Evolutionary conservation across 805 yeast genomes (phyloP).

Genomic region (Candida caryicola): DNA sequence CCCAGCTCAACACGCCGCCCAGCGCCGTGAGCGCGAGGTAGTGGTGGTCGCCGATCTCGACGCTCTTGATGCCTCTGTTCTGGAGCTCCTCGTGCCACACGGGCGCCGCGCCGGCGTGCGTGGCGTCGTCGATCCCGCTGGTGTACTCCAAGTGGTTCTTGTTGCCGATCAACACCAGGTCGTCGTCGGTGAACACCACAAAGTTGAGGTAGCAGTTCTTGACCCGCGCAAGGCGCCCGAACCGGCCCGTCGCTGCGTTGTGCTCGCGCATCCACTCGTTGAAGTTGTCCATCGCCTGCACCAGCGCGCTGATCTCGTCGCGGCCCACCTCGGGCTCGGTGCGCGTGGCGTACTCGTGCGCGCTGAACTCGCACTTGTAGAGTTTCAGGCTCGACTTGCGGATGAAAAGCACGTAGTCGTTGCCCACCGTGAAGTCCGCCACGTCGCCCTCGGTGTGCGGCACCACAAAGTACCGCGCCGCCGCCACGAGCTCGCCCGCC

Average conservation of each 20-base stretch:
- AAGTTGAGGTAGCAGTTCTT: slow-evolving; percentile 54
- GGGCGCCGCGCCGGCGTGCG: slow-evolving; percentile 22
- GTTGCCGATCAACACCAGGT: slow-evolving; percentile 43
- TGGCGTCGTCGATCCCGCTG: slow-evolving; percentile 9
- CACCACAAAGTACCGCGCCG: slow-evolving; percentile 41
- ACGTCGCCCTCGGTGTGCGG: slow-evolving; percentile 41
- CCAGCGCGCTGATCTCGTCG: slow-evolving; percentile 9
- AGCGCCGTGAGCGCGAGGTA: slow-evolving; percentile 54
- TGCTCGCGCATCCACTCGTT: slow-evolving; percentile 26
- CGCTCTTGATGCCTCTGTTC: slow-evolving; percentile 46
- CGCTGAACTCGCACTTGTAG: slow-evolving; percentile 32
- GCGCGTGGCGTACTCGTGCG: slow-evolving; percentile 12
- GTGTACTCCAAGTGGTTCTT: slow-evolving; percentile 12
- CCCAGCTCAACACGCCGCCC: slow-evolving; percentile 67
- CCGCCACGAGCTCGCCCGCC: slow-evolving; percentile 11
- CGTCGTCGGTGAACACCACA: slow-evolving; percentile 54
- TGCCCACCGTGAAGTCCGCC: slow-evolving; percentile 55
- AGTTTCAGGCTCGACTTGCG: slow-evolving; percentile 39
- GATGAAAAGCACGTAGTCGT: slow-evolving; percentile 50
- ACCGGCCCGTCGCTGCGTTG: slow-evolving; percentile 13
- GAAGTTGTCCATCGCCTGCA: slow-evolving; percentile 24
- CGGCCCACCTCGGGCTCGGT: neutral
- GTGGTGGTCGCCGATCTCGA: slow-evolving; percentile 74
- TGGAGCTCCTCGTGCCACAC: slow-evolving; percentile 41
- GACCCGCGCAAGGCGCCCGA: slow-evolving; percentile 45